These are phyloP conservation scores for Talaromyces borbonicus DNA, from an alignment of 495 filamentous ascomycete genomes.

Conservation along the genomic window DNA sequence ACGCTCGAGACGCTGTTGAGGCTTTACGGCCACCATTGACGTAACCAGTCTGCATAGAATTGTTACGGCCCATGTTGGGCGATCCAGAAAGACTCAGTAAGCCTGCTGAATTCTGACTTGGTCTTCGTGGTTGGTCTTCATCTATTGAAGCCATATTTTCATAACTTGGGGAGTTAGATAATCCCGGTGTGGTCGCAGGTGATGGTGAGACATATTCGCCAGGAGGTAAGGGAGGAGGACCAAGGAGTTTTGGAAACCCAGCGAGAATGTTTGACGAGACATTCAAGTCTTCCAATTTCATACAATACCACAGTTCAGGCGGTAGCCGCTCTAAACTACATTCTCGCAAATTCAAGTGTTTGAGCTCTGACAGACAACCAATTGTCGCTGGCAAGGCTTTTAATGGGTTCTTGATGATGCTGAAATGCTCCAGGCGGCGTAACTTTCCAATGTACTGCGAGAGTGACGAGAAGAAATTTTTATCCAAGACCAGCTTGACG, in stretches of 20 bases:
- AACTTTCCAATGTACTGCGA: slow-evolving; percentile 77
- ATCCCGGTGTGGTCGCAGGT: slow-evolving; percentile 39
- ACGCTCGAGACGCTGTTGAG: slow-evolving; percentile 61
- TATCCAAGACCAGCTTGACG: slow-evolving; percentile 79
- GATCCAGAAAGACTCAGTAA: slow-evolving; percentile 66
- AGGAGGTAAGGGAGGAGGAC: slow-evolving; percentile 48
- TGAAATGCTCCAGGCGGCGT: slow-evolving; percentile 77
- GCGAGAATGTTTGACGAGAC: slow-evolving; percentile 89
- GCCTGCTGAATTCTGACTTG: slow-evolving; percentile 74
- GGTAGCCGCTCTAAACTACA: slow-evolving; percentile 87
- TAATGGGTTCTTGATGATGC: slow-evolving; percentile 83
- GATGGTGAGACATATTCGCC: slow-evolving; percentile 38
- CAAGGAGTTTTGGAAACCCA: slow-evolving; percentile 75
- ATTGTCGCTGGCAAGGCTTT: slow-evolving; percentile 74
- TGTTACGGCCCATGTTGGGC: slow-evolving; percentile 60
- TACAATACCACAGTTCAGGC: slow-evolving; percentile 86
- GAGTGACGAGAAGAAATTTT: slow-evolving; percentile 89
- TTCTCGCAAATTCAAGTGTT: slow-evolving; percentile 74
- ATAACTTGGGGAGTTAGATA: slow-evolving; percentile 52
- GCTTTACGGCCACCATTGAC: slow-evolving; percentile 70
- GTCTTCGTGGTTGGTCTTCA: slow-evolving; percentile 54
- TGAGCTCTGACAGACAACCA: slow-evolving; percentile 74
- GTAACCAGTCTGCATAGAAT: slow-evolving; percentile 70
- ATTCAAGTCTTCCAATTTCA: slow-evolving; percentile 82
- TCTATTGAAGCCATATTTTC: slow-evolving; percentile 68